Evolutionary conservation across 371 early-diverging fungal species (phyloP).

Genomic region (Chytridiales sp.): DNA sequence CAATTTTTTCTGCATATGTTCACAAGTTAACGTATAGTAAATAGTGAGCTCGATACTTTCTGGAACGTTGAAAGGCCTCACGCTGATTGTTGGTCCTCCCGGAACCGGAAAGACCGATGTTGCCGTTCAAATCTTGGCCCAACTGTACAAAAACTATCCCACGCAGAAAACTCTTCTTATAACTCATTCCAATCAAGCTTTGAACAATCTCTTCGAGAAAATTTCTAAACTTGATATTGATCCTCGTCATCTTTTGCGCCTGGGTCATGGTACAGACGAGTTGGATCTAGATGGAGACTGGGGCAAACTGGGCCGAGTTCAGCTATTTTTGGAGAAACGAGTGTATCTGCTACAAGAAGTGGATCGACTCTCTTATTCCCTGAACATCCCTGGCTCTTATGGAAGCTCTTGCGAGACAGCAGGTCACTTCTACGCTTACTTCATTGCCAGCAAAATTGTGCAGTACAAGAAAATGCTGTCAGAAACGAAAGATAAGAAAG

Average conservation of each 20-base stretch:
- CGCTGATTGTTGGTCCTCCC: conserved; percentile 93
- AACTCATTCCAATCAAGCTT: conserved; percentile 93
- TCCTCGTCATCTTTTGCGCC: conserved; percentile 84
- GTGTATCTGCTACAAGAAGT: conserved; percentile 73
- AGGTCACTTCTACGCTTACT: conserved; percentile 76
- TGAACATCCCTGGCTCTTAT: conserved; percentile 72
- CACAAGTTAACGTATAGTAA: neutral
- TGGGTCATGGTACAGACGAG: conserved; percentile 94
- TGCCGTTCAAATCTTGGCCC: conserved; percentile 92
- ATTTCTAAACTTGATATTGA: conserved; percentile 85
- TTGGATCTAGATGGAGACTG: conserved; percentile 66
- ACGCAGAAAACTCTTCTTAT: conserved; percentile 85
- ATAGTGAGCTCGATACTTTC: conserved; percentile 78
- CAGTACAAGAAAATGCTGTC: conserved; percentile 28
- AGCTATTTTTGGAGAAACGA: conserved; percentile 85
- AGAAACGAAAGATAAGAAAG: conserved; percentile 12
- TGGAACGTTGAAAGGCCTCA: conserved; percentile 74
- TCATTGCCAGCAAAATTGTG: conserved; percentile 55
- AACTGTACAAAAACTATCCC: conserved; percentile 87
- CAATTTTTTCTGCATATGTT: conserved; percentile 3
- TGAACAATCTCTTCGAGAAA: conserved; percentile 94
- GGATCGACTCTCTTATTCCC: conserved; percentile 66
- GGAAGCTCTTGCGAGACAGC: conserved; percentile 94
- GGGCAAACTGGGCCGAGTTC: conserved; percentile 89
- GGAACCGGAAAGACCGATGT: conserved; percentile 96